Percentiles rank a stretch among this genome's conserved stretches.
phyloP scores from a whole-genome alignment of 1,139 yeast genomes.

The Taiozyma sp. region DNA sequence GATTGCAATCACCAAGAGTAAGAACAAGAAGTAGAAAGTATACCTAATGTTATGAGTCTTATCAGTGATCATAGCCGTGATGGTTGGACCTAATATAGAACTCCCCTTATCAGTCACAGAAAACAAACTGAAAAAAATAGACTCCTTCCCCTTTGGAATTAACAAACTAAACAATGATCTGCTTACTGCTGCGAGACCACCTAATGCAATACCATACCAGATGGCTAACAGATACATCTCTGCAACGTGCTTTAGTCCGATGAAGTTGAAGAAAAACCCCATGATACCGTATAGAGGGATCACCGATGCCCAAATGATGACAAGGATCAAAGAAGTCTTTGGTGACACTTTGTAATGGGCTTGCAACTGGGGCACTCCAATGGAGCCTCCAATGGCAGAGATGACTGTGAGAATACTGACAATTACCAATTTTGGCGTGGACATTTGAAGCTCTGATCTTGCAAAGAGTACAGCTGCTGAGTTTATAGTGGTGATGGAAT shows the following conservation, averaged over 20 bases:
- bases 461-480: conserved; percentile 71
- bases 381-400: conserved; percentile 60
- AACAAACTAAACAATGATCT: conserved; percentile 58
- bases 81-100: conserved; percentile 59
- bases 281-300: conserved; percentile 63
- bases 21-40: conserved; percentile 54
- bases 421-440: conserved; percentile 52
- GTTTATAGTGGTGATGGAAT: conserved; percentile 65
- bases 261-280: conserved; percentile 44
- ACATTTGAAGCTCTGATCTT: conserved; percentile 57
- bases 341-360: conserved; percentile 36
- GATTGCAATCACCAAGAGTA: conserved; percentile 43
- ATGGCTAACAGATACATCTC: conserved; percentile 62
- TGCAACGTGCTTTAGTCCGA: conserved; percentile 53
- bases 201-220: conserved; percentile 68
- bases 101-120: conserved; percentile 74
- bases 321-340: conserved; percentile 40
- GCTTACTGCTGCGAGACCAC: conserved; percentile 60
- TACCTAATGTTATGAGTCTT: conserved; percentile 62
- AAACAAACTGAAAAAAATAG: conserved; percentile 63
- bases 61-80: conserved; percentile 63
- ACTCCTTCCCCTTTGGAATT: conserved; percentile 65
- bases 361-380: conserved; percentile 42
- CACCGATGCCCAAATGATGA: conserved; percentile 52
- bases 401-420: conserved; percentile 58